Base-by-base conservation (phyloP, 345 rosid species). In the Excoecaria cochinchinensis region DNA sequence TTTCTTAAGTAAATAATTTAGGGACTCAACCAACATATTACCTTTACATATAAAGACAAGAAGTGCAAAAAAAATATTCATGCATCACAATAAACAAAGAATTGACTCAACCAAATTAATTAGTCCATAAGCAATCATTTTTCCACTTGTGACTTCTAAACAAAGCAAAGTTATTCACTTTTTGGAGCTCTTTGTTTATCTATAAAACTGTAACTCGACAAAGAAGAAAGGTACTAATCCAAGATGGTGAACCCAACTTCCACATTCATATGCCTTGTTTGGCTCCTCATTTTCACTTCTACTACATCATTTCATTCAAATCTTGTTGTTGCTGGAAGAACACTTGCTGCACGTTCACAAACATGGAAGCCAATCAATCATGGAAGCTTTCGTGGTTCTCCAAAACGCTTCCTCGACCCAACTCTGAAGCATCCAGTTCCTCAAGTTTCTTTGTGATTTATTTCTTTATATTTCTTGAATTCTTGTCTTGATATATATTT, bases 331-430 rank as follows among this genome's bases (percentile, higher is more conserved):
- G 57, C 48, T 1, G 70, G 59, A 16, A 67, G 16, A 50, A 48
- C 21, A 40, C 74, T 56, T 16, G 71, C 6, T 21, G 52, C 39
- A 51, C 5, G 61, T 22, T 14, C 70, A 22, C 76, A 6, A 64
- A 61, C 25, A 38, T 63, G 65, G 83, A 69, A 60, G 61, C 72
- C 83, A 72, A 62, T 82, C 61, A 81, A 85, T 70, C 90, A 85
- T 47, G 86, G 86, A 52, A 79, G 87, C 79, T 58, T 73, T 59
- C 84, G 88, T 1, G 85, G 86, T n/a, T 83, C 80, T 46, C 64
- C 59, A 61, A 76, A 85, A n/a, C 85, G 78, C 78, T 76, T 85
- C 62, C 67, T 74, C 50, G 78, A 81, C 70, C 90, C 86, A 5
- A 39, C 82, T 9, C 59, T 25, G 3, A 71, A 76, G 57, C 82